A percentile compares a stretch with the other conserved stretches of the same genome.
phyloP scores from a whole-genome alignment of 495 filamentous ascomycete genomes.

The Aspergillus diversus region DNA sequence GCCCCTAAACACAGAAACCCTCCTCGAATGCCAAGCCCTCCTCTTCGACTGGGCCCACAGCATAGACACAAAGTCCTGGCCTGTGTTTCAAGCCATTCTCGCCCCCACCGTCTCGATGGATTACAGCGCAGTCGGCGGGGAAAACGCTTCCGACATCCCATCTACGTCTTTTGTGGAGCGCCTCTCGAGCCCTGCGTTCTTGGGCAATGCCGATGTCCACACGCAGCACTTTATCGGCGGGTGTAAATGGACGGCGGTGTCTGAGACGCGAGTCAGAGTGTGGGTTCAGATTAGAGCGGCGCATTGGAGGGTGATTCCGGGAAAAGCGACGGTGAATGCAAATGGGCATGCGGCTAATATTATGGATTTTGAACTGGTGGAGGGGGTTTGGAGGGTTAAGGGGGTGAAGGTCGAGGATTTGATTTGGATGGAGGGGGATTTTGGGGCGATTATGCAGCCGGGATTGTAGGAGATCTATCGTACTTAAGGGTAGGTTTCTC shows the following conservation, averaged over 20 bases:
- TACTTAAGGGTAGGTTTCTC: no score
- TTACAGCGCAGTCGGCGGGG: neutral
- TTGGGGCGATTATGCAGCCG: neutral
- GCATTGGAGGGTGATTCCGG: neutral
- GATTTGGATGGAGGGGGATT: slow-evolving; percentile 29
- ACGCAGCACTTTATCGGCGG: slow-evolving; percentile 6
- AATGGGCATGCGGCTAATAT: neutral
- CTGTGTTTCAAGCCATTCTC: neutral
- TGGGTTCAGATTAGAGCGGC: neutral
- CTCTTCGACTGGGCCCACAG: slow-evolving; percentile 1
- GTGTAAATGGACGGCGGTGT: neutral
- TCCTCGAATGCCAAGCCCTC: slow-evolving; percentile 1
- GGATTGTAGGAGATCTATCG: no score
- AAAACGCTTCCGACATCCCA: neutral
- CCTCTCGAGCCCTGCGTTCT: neutral
- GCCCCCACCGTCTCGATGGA: neutral
- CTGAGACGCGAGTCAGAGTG: neutral
- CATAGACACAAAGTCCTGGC: slow-evolving; percentile 6
- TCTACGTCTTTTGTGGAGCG: neutral
- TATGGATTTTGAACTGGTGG: slow-evolving; percentile 2
- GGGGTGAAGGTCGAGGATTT: neutral
- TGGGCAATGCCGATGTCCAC: neutral
- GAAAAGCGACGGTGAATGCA: neutral
- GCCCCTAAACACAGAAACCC: neutral
- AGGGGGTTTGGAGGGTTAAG: neutral